A percentile compares a stretch with the other conserved stretches of the same genome.
Conservation (phyloP, 140 eudicot species). For the Oenanthe javanica region DNA sequence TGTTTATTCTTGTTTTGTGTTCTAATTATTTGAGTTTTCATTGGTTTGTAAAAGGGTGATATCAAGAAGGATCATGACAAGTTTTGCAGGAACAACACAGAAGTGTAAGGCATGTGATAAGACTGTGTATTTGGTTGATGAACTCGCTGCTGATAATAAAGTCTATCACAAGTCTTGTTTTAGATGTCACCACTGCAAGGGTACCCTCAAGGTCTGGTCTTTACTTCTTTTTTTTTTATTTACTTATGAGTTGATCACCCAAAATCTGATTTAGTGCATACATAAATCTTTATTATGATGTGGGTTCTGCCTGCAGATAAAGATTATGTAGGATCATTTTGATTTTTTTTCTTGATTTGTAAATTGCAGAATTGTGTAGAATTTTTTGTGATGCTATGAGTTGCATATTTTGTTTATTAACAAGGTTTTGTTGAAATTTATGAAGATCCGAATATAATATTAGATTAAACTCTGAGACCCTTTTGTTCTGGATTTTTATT, state of each 20-base stretch:
- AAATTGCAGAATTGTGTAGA: neutral
- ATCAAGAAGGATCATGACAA: conserved; percentile 41
- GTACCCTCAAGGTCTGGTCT: conserved; percentile 71
- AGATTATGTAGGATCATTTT: neutral
- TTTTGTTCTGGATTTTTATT: neutral
- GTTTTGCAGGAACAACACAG: conserved; percentile 84
- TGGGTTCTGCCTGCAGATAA: neutral
- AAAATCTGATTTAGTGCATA: neutral
- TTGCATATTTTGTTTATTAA: neutral
- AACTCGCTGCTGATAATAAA: conserved; percentile 64
- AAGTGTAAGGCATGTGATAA: conserved; percentile 93
- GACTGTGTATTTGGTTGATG: conserved; percentile 82
- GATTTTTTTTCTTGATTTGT: neutral
- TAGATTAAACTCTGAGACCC: neutral
- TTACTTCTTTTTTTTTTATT: neutral
- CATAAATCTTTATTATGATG: neutral
- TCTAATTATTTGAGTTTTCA: neutral
- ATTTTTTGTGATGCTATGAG: neutral
- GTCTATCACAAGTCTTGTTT: conserved; percentile 81
- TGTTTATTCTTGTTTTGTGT: neutral
- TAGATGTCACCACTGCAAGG: conserved; percentile 91
- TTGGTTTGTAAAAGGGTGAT: neutral
- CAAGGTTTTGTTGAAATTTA: neutral
- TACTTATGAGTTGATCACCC: neutral
- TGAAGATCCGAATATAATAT: neutral